Evolutionary conservation across 192 early-diverging fungal species (phyloP).

Genomic region (Rhizoclosmatium globosum): DNA sequence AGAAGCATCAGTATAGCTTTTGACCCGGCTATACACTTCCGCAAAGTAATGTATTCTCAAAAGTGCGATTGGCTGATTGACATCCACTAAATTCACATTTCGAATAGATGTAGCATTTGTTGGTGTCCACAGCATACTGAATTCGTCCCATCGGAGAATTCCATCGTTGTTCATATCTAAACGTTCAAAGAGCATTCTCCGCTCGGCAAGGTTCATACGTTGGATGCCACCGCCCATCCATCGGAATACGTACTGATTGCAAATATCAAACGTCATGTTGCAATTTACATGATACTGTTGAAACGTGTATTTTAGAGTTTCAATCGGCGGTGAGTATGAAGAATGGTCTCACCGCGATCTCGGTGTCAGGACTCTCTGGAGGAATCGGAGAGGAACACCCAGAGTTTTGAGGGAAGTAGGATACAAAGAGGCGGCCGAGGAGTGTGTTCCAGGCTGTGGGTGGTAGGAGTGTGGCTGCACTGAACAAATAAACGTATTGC

Average conservation of each 20-base stretch:
- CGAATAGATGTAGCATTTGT: not conserved
- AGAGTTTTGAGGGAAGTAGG: not conserved
- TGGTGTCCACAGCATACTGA: not conserved
- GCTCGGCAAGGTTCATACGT: not conserved
- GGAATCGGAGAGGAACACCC: not conserved
- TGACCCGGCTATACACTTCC: conserved; percentile 5
- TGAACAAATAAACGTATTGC: conserved; percentile 7
- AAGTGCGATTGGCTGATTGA: not conserved
- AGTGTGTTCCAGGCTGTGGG: not conserved
- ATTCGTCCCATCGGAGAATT: conserved; percentile 3
- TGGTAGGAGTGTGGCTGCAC: not conserved
- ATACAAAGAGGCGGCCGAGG: not conserved
- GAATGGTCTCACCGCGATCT: not conserved
- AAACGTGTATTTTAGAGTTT: too few species aligned
- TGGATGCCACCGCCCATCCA: conserved; percentile 14
- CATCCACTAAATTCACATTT: not conserved
- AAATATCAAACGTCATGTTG: not conserved
- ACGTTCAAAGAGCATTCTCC: conserved; percentile 1
- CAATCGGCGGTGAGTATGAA: too few species aligned
- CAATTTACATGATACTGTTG: not conserved
- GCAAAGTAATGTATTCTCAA: not conserved
- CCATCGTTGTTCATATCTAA: conserved; percentile 13
- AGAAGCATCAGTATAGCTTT: not conserved
- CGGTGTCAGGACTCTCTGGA: not conserved
- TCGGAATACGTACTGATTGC: not conserved